These are phyloP conservation scores for Sophora flavescens DNA, from an alignment of 306 rosid genomes.

Conservation along the genomic window DNA sequence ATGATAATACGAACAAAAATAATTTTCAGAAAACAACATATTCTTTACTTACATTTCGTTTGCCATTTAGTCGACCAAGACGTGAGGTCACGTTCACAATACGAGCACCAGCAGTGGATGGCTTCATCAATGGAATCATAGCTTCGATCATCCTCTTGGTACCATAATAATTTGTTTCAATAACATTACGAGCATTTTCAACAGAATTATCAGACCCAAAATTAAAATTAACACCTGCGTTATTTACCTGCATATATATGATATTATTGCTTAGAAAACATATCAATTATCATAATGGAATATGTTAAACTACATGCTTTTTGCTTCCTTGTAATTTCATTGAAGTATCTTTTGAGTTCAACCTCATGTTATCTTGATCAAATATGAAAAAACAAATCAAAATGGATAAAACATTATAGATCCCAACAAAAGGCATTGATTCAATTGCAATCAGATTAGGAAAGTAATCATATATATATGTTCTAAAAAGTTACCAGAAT, in stretches of 20 bases:
- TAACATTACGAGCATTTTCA: constrained; percentile 68
- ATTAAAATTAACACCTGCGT: constrained; percentile 92
- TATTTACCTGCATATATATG: constrained; percentile 68
- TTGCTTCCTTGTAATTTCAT: neutral
- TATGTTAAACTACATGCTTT: neutral
- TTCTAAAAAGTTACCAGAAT: constrained; percentile 65
- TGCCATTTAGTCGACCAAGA: constrained; percentile 81
- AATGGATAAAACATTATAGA: neutral
- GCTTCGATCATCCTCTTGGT: constrained; percentile 79
- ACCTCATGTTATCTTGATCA: neutral
- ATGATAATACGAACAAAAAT: neutral
- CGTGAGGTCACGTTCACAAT: constrained; percentile 91
- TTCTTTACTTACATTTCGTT: constrained; percentile 68
- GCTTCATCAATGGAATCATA: constrained; percentile 87
- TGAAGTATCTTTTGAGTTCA: neutral
- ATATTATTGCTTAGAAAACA: constrained; percentile 23
- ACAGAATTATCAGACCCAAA: constrained; percentile 78
- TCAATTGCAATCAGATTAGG: neutral
- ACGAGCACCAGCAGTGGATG: constrained; percentile 72
- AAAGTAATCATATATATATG: neutral
- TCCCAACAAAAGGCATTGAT: neutral
- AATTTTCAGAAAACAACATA: neutral
- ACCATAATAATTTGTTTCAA: constrained; percentile 81
- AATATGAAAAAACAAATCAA: neutral
- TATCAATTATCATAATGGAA: neutral